Conservation (phyloP, 2,329 filamentous ascomycete genomes). For the Colletotrichum endophyticum region DNA sequence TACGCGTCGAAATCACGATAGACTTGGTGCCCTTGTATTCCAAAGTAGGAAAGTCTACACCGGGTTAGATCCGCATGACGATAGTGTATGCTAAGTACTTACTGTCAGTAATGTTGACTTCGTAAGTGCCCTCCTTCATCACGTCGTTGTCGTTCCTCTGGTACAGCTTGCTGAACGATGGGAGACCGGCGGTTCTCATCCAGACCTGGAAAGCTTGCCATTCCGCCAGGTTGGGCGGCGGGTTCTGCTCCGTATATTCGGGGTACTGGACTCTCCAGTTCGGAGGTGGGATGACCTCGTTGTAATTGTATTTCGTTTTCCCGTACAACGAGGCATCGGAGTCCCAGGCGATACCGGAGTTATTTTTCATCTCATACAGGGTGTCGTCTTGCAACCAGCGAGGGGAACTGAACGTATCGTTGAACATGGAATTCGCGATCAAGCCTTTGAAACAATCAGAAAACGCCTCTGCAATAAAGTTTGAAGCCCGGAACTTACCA, state of each 20-base stretch:
- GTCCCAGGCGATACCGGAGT: conserved; percentile 80
- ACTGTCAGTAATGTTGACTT: conserved; percentile 80
- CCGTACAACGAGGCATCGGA: conserved; percentile 85
- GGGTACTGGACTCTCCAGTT: conserved; percentile 82
- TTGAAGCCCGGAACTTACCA: conserved; percentile 37
- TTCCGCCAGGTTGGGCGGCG: conserved; percentile 73
- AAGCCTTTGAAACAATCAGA: conserved; percentile 51
- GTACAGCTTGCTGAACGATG: conserved; percentile 93
- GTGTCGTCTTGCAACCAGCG: conserved; percentile 50
- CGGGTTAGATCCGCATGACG: not conserved
- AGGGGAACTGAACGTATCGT: conserved; percentile 82
- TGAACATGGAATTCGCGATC: conserved; percentile 97
- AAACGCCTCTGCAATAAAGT: not conserved
- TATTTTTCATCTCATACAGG: conserved; percentile 78
- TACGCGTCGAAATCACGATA: conserved; percentile 86
- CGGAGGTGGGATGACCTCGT: conserved; percentile 78
- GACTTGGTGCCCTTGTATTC: conserved; percentile 88
- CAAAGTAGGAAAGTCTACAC: conserved; percentile 77
- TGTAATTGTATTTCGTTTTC: conserved; percentile 66
- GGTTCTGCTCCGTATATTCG: conserved; percentile 61
- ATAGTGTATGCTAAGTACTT: conserved; percentile 41
- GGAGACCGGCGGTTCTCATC: conserved; percentile 97
- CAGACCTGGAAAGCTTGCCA: conserved; percentile 94
- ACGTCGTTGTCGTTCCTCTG: conserved; percentile 75
- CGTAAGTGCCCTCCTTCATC: conserved; percentile 76